Conservation (phyloP, 2,329 filamentous ascomycete genomes). For the Paradendryphiella salina region DNA sequence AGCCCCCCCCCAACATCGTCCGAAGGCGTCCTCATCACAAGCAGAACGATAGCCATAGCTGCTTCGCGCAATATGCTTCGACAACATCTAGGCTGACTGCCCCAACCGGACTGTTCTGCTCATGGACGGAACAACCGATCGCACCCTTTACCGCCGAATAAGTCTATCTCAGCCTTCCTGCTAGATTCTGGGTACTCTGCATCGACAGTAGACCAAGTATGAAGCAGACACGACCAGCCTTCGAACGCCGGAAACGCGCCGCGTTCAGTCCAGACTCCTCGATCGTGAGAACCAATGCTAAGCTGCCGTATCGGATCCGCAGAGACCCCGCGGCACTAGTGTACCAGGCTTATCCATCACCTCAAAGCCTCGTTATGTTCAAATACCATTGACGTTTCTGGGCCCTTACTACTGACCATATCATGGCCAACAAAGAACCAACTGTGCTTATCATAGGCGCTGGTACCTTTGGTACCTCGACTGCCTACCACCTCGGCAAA, state of each 20-base stretch:
- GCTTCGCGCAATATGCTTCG: too few species aligned
- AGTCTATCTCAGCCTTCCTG: too few species aligned
- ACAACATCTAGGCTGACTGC: too few species aligned
- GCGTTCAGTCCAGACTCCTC: not conserved
- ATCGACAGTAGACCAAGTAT: too few species aligned
- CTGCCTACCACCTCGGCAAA: slow-evolving; percentile 64
- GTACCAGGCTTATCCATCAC: slow-evolving; percentile 8
- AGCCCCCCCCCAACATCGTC: too few species aligned
- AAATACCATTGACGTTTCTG: not conserved
- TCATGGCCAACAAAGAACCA: slow-evolving; percentile 17
- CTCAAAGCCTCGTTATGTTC: slow-evolving; percentile 2
- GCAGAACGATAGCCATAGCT: too few species aligned
- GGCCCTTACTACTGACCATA: not conserved
- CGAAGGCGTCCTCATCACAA: not conserved
- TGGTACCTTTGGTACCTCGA: slow-evolving; percentile 68
- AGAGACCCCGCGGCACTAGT: slow-evolving; percentile 14
- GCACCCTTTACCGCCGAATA: too few species aligned
- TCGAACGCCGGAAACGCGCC: too few species aligned
- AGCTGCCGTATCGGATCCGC: slow-evolving; percentile 14
- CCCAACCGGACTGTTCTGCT: too few species aligned
- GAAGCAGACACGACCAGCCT: too few species aligned
- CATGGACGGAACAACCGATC: too few species aligned
- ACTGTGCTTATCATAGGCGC: slow-evolving; percentile 62
- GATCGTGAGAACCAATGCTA: slow-evolving; percentile 9
- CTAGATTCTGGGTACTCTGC: too few species aligned